phyloP scores from a whole-genome alignment of 2,329 filamentous ascomycete species.

The Aureobasidium sp. region DNA sequence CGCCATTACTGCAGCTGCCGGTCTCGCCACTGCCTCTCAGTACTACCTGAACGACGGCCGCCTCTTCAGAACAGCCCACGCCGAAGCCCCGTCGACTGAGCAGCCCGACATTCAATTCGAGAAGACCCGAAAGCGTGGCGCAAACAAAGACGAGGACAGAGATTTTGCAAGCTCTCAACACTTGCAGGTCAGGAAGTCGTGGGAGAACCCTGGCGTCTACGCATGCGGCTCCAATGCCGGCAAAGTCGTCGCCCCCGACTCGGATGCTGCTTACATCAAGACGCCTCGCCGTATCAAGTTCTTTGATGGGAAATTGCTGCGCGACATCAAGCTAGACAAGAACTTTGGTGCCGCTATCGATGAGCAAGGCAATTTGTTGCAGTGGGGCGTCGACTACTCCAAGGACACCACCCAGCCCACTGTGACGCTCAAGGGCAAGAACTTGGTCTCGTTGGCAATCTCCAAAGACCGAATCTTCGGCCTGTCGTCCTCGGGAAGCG shows the following conservation, averaged over 20 bases:
- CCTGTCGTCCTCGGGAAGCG: constrained; percentile 63
- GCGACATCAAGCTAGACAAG: constrained; percentile 79
- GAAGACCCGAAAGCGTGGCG: constrained; percentile 49
- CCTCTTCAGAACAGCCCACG: constrained; percentile 36
- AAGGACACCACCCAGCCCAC: constrained; percentile 56
- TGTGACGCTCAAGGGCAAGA: constrained; percentile 71
- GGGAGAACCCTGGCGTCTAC: constrained; percentile 80
- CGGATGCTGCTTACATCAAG: constrained; percentile 70
- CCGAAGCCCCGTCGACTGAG: constrained; percentile 42
- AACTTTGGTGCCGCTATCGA: constrained; percentile 80
- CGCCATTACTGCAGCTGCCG: constrained; percentile 37
- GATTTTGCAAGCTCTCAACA: constrained; percentile 79
- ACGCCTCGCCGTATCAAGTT: constrained; percentile 68
- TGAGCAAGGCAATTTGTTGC: constrained; percentile 79
- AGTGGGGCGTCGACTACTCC: constrained; percentile 81
- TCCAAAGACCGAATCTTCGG: constrained; percentile 80
- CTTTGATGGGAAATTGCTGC: constrained; percentile 76
- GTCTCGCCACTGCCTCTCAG: constrained; percentile 39
- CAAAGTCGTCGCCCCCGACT: constrained; percentile 77
- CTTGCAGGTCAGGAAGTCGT: constrained; percentile 75
- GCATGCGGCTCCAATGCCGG: constrained; percentile 87
- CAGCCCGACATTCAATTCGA: constrained; percentile 60
- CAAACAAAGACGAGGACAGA: constrained; percentile 63
- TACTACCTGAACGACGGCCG: constrained; percentile 35
- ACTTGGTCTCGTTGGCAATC: constrained; percentile 67